Evolutionary conservation across 2,329 filamentous ascomycete genomes (phyloP), one percentile per base, ranked within the genome.

Genomic region (Biscogniauxia mediterranea): DNA sequence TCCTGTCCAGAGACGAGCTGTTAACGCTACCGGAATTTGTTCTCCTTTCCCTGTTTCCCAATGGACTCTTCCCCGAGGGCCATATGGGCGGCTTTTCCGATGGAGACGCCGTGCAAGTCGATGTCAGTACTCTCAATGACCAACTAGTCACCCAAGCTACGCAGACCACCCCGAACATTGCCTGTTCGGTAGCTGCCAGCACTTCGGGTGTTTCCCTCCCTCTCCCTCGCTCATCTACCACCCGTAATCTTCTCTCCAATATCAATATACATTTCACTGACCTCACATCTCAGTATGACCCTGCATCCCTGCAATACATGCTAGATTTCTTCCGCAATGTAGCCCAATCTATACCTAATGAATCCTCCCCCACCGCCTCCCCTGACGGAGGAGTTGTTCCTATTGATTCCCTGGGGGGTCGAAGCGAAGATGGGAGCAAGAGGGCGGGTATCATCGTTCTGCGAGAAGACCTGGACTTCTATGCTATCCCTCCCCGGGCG

Each of bases 391-490:
- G 80, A 69, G 86, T 82, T 53, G 83, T 89, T 66, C 83, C 85
- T 19, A 87, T 91, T 64, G 93, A 96, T 74, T 87, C 90, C 3
- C 83, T 92, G 76, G 87, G 87, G 46, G 73, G 70, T 63, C 76
- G 58, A 55, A 66, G 83, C 82, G 63, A 88, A 84, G 68, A 84
- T 89, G 71, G 79, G 89, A 80, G 84, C 83, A 97, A 83, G 87
- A 93, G 95, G 57, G 95, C 95, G 19, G 95, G 95, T 19, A 99
- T 99, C 77, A 99, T 99, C 70, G 95, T 99, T 42, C 81, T 99
- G 64, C 85, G 95, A 54, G 95, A 99, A 76, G 95, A 99, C 71
- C 84, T 99, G 52, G 95, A 99, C 77, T 99, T 99, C 75, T 99
- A 99, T 75, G 92, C 88, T 53, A 98, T 99, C 65, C 95, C 95